Percentiles rank a stretch among this genome's conserved stretches.
Evolutionary conservation across 1,139 yeast genomes (phyloP).

Genomic region (Eremothecium gossypii): DNA sequence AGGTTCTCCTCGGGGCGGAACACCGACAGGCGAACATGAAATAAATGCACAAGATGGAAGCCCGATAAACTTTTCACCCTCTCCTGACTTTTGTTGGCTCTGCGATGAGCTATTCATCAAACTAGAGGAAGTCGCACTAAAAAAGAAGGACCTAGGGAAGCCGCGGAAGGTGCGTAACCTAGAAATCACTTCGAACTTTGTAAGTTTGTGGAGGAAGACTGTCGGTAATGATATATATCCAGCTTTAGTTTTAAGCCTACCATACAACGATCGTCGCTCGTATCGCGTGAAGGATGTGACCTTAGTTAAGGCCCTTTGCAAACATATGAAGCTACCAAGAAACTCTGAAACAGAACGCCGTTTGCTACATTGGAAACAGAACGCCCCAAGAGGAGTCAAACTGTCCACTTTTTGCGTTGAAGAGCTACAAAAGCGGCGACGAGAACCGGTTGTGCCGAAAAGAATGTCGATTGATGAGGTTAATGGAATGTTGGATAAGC

Average conservation of each 20-base stretch:
- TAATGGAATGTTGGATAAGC: slow-evolving; percentile 47
- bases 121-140: slow-evolving; percentile 16
- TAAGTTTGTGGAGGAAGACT: slow-evolving; percentile 49
- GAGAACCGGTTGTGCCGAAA: slow-evolving; percentile 31
- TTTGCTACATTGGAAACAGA: slow-evolving; percentile 38
- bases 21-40: too few relatives aligned
- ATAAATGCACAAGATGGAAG: not conserved
- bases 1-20: too few relatives aligned
- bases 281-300: slow-evolving; percentile 47
- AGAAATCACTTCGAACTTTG: slow-evolving; percentile 34
- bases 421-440: slow-evolving; percentile 34
- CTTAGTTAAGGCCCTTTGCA: slow-evolving; percentile 38
- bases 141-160: slow-evolving; percentile 13
- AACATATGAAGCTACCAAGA: slow-evolving; percentile 41
- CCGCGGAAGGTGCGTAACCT: slow-evolving; percentile 15
- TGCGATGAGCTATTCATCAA: slow-evolving; percentile 29
- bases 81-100: slow-evolving; percentile 32
- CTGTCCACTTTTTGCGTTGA: slow-evolving; percentile 35
- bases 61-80: slow-evolving; percentile 24
- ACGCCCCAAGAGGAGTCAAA: slow-evolving; percentile 28
- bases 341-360: slow-evolving; percentile 42
- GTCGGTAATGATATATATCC: slow-evolving; percentile 70
- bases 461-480: slow-evolving; percentile 46
- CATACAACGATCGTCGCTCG: slow-evolving; percentile 47
- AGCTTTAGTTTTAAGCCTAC: slow-evolving; percentile 51